Base-by-base conservation (phyloP, 2,329 filamentous ascomycete genomes). In the Berkeleyomyces rouxiae region DNA sequence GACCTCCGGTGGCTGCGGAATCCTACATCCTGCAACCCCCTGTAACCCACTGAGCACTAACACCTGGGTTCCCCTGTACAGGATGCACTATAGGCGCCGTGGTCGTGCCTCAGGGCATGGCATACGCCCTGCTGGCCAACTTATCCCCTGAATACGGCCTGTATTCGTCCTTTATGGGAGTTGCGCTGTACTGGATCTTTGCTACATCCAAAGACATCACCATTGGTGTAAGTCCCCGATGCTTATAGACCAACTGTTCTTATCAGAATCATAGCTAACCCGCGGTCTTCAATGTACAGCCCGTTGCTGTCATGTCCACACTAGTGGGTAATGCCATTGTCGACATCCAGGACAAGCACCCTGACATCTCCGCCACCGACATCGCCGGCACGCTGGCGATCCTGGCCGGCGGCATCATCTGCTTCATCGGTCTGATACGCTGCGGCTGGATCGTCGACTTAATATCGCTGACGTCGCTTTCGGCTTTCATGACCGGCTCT, bases 121-220 rank as follows among this genome's bases (percentile, higher is more conserved):
- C 78, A 2, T 80, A 80, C 63, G 78, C 78, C 23, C 69, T 76
- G 43, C 70, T 80, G 16, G 78, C 78, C 2, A 70, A 75, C 63
- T 73, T 80, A 58, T 71, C 73, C 3, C 73, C 77, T 36, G 75
- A 80, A 66, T 80, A 76, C 68, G 78, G 78, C 11, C 68, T 80
- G 16, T 76, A 76, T 65, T 93, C 92, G 0, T 96, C 92, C 0
- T 97, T 99, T 71, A 93, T 96, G 81, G 93, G 92, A 59, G 91
- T 95, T 13, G 73, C 96, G 66, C 79, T 96, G 65, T 99, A 99
- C 74, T 97, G 92, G 92, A 87, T 96, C 71, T 97, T 97, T 70
- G 93, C 91, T 42, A 99, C 93, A 0, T 96, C 92, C 11, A 99
- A 97, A 72, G 92, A 99, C 73, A 97, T 99, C 70, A 96, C 92